Evolutionary conservation across 371 early-diverging fungal genomes (phyloP).

Genomic region (Apophysomyces elegans): DNA sequence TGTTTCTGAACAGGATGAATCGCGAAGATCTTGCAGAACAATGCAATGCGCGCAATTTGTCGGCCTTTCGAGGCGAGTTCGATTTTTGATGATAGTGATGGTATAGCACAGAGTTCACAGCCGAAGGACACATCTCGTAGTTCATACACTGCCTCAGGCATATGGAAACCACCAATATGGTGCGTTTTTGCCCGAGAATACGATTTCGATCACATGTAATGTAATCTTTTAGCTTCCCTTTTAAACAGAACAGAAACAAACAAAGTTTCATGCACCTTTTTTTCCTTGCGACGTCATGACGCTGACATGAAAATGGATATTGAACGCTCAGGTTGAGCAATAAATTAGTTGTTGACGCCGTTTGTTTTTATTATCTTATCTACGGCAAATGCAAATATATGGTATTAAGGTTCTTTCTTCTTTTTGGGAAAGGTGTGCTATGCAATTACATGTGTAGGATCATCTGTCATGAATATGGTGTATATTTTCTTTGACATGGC

Average conservation of each 20-base stretch:
- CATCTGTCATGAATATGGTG: slow-evolving; percentile 55
- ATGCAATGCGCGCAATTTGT: slow-evolving; percentile 74
- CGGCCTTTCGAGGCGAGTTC: slow-evolving; percentile 79
- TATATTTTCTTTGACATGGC: slow-evolving; percentile 60
- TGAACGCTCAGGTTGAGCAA: too few species aligned
- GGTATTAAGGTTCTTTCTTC: not conserved
- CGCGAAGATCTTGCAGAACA: slow-evolving; percentile 76
- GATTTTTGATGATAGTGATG: slow-evolving; percentile 62
- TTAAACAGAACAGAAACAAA: too few species aligned
- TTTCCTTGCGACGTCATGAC: too few species aligned
- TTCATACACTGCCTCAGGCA: not conserved
- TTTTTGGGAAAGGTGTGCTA: not conserved
- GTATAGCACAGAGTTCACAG: not conserved
- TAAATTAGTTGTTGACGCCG: too few species aligned
- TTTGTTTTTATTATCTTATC: too few species aligned
- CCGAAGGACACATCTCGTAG: not conserved
- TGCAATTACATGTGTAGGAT: slow-evolving; percentile 46
- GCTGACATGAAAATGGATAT: too few species aligned
- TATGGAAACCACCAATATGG: slow-evolving; percentile 26
- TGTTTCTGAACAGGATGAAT: slow-evolving; percentile 48
- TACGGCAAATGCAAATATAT: too few species aligned
- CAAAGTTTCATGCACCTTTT: too few species aligned
- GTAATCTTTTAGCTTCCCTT: not conserved
- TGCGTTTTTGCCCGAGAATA: slow-evolving; percentile 21
- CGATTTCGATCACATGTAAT: not conserved